Evolutionary conservation across 2,329 filamentous ascomycete genomes (phyloP), one percentile per base, ranked within the genome.

Genomic region (Colletotrichum tofieldiae): DNA sequence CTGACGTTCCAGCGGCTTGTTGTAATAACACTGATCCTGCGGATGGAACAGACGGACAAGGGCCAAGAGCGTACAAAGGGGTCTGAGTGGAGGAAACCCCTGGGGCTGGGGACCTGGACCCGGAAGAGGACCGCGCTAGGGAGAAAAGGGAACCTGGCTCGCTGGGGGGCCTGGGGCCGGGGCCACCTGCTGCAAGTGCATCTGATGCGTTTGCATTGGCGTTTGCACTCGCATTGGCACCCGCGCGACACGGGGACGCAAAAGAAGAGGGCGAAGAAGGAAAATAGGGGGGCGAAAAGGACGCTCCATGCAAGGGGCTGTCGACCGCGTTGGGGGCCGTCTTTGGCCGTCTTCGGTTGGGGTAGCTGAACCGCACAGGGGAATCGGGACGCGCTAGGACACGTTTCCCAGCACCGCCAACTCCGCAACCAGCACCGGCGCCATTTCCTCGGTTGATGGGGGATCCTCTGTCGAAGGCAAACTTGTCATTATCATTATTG

Each of bases 1-100:
- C 58, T 65, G 70, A 72, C 62, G 51, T 39, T 58, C 41, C 39
- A 60, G 51, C 26, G 43, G 69, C 65, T 63, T 59, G 65, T 23
- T 35, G 55, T 69, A 72, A 70, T 72, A 65, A 72, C 70, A 59
- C 70, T 65, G 70, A 70, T 72, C 65, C 70, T 72, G 66, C 70
- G 70, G 43, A 56, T 52, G 70, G 66, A 66, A 61, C 64, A 39
- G 67, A 37, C 54, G 67, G 67, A 52, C 45, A 43, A 14, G 43
- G 59, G 70, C 65, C 54, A 64, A 58, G 52, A 45, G 52, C 32
- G 45, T 70, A 29, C 37, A 47, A 49, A 51, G 54, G 61, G 39
- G 59, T 52, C 59, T 72, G 59, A 64, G 65, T 72, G 70, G 65
- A 70, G 41, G 58, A 64, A 69, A 54, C 69, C 69, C 69, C 65